Evolutionary conservation across 1,284 basidiomycete genomes (phyloP), one percentile per base, ranked within the genome.

Genomic region (Takashimella tepidaria): DNA sequence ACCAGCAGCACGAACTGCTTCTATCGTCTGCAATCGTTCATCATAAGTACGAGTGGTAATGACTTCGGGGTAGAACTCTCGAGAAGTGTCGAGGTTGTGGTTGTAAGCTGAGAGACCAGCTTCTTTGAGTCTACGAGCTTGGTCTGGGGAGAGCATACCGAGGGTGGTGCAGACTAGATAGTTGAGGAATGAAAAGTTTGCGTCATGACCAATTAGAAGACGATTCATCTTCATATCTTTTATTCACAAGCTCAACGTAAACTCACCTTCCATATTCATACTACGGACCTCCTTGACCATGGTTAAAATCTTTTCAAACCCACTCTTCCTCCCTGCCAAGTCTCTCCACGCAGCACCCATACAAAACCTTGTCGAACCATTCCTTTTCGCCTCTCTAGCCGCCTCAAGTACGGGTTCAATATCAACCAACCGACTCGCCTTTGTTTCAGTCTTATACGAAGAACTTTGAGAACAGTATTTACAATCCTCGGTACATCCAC

Each of bases 341-440:
- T 97, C 95, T 62, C 95, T 81, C 95, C 95, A 98, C n/a, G 95
- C 95, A 3, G 95, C 93, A 53, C 95, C 95, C 95, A 98, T 98
- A 76, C 95, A 98, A 79, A 98, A 98, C 22, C 95, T 82, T 20
- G 95, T 98, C 70, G 89, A 92, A 26, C 95, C 95, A 58, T 98
- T 98, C 59, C 80, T 92, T 73, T 97, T 98, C 25, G 95, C 95
- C 71, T 89, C 87, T 24, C 90, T 83, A 22, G 95, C 92, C 20
- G 86, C 92, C 71, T 86, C 85, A 23, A 98, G 79, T 10, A 98
- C 95, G 8, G 91, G 91, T 68, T 93, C 93, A 51, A 97, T 79
- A 51, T 92, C 86, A n/a, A 96, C 82, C 27, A 98, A 79, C 59
- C 85, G 84, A 25, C 89, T 88, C 26, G 95, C 93, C 72, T 87